Evolutionary conservation across 495 filamentous ascomycete species (phyloP), one percentile per base, ranked within the genome.

Genomic region (Xylaria intraflava): DNA sequence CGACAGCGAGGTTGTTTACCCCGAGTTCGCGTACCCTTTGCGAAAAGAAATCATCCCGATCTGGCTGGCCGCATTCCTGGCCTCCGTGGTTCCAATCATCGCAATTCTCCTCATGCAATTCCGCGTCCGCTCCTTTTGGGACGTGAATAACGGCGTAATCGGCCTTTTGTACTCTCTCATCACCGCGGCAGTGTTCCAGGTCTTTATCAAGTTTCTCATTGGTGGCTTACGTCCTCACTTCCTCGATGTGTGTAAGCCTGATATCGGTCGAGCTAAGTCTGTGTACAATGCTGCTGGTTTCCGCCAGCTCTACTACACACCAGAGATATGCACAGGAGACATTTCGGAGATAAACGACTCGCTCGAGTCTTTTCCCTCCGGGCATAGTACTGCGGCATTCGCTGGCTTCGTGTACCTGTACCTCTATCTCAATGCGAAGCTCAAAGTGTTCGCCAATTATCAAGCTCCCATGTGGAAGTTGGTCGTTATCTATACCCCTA

Each of bases 401-500:
- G 78, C 79, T 0, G 78, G 74, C n/a, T 77, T 78, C 44, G 59
- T 75, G 5, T 86, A 74, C 51, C 61, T 84, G 4, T 72, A 70
- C n/a, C 70, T 86, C 0, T 87, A 83, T 62, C 68, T 86, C 16
- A 85, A 86, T 54, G 82, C 78, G 6, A 84, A 85, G 53, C 69
- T 87, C 17, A 83, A 84, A 65, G 72, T 81, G 19, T 83, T 80
- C 55, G 56, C 74, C 42, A 75, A 80, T 64, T 79, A 80, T 57
- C 81, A 83, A 52, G 77, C 82, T 1, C 73, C 77, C 16, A 76
- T 83, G 74, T 85, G 82, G 82, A 84, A 84, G 68, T 60, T 83
- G 1, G 67, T 80, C 29, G 72, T 68, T 16, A 65, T 77, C n/a
- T 83, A 79, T 62, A 70, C 75, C 7, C 83, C 83, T 0, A 63